These are phyloP conservation scores for Tephrocybe sp. DNA, from an alignment of 768 basidiomycete species.

Conservation along the genomic window DNA sequence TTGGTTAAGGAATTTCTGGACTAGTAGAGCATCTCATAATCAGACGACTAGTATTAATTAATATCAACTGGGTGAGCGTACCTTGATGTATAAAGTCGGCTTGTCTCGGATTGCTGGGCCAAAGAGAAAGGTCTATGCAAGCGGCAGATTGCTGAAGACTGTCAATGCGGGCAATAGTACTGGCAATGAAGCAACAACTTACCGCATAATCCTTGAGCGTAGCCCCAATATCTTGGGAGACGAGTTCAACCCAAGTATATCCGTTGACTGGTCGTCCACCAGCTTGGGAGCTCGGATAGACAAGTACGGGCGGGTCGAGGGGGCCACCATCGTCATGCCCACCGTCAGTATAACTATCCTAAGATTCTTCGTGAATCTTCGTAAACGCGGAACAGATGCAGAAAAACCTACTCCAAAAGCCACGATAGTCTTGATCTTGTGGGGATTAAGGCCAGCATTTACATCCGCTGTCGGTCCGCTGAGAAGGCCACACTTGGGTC, in stretches of 20 bases:
- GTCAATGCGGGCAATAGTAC: neutral
- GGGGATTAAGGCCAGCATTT: constrained; percentile 42
- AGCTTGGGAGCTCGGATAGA: constrained; percentile 38
- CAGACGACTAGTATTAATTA: neutral
- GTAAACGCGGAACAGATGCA: neutral
- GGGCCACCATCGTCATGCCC: constrained; percentile 47
- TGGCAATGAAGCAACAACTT: constrained; percentile 1
- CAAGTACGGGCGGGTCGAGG: constrained; percentile 40
- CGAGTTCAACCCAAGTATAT: constrained; percentile 46
- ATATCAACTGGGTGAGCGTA: constrained; percentile 12
- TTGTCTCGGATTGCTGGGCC: constrained; percentile 45
- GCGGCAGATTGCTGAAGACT: constrained; percentile 37
- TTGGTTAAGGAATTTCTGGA: constrained; percentile 39
- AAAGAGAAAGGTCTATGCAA: constrained; percentile 43
- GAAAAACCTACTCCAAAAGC: constrained; percentile 39
- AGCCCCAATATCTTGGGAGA: constrained; percentile 39
- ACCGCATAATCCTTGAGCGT: constrained; percentile 52
- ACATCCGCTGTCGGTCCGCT: constrained; percentile 39
- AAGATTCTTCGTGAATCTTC: neutral
- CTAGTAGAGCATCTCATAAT: constrained; percentile 19
- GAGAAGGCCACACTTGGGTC: constrained; percentile 41
- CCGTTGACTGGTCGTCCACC: constrained; percentile 52
- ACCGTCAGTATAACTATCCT: constrained; percentile 51
- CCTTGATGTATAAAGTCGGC: constrained; percentile 49
- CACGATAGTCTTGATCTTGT: constrained; percentile 41